Percentiles rank a stretch among this genome's conserved stretches.
Conservation (phyloP, 257 asterid genomes). For the Anisodus tanguticus region DNA sequence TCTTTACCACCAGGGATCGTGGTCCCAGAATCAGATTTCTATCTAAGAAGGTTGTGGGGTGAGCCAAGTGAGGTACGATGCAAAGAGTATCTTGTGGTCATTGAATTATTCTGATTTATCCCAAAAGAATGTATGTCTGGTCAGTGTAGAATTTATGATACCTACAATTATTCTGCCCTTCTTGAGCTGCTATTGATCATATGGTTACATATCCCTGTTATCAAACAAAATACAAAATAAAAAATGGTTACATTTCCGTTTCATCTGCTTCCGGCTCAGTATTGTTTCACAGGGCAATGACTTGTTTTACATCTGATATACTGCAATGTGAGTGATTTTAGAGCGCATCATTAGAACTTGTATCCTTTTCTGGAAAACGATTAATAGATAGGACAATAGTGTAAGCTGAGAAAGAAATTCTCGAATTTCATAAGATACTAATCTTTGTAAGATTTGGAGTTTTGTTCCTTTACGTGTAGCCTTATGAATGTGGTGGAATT, state of each 20-base stretch:
- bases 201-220: not conserved
- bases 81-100: not conserved
- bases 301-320: conserved; percentile 20
- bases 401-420: not conserved
- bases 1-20: conserved; percentile 96
- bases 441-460: not conserved
- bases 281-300: not conserved
- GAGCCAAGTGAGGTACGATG: conserved; percentile 86
- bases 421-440: not conserved
- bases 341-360: not conserved
- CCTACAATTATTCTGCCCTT: not conserved
- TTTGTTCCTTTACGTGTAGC: not conserved
- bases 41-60: conserved; percentile 96
- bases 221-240: not conserved
- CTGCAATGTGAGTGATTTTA: not conserved
- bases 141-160: conserved; percentile 14
- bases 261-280: conserved; percentile 21
- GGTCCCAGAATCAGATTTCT: conserved; percentile 89
- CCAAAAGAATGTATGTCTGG: not conserved
- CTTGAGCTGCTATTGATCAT: not conserved
- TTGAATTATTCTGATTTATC: conserved; percentile 6
- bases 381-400: not conserved
- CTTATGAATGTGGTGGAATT: conserved; percentile 31
- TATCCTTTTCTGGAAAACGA: conserved; percentile 23
- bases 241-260: not conserved